Evolutionary conservation across 768 basidiomycete genomes (phyloP).

Genomic region (Phanerodontia chrysosporium): DNA sequence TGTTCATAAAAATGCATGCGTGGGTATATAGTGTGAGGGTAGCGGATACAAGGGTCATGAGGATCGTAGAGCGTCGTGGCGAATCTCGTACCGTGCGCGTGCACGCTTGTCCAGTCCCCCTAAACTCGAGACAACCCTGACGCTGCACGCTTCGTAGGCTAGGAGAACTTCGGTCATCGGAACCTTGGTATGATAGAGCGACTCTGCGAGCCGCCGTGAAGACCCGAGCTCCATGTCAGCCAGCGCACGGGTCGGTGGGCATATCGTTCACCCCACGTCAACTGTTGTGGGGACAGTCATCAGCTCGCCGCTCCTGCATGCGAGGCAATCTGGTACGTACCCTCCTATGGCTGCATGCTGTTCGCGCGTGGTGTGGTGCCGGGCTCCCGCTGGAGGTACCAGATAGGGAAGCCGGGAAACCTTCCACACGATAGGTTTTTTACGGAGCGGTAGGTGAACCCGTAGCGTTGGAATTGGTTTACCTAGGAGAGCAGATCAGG

Average conservation of each 20-base stretch:
- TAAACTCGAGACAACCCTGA: neutral
- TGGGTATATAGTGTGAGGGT: neutral
- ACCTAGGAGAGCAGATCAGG: constrained; percentile 7
- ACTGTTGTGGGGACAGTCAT: neutral
- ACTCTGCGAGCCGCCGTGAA: neutral
- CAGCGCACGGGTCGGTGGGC: neutral
- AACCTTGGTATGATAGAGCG: neutral
- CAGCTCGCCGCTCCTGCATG: neutral
- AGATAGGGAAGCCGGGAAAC: constrained; percentile 14
- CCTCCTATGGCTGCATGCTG: neutral
- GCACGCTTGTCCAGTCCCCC: neutral
- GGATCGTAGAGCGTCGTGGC: neutral
- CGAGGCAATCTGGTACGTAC: neutral
- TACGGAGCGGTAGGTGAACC: constrained; percentile 12
- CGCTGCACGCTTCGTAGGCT: neutral
- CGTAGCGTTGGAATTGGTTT: constrained; percentile 5
- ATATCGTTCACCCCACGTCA: neutral
- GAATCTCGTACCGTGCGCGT: neutral
- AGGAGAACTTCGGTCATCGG: neutral
- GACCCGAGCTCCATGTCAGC: neutral
- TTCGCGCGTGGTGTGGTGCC: neutral
- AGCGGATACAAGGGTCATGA: neutral
- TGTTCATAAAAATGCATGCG: neutral
- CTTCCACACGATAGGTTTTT: constrained; percentile 11
- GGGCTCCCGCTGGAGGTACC: constrained; percentile 11